A percentile compares a stretch with the other conserved stretches of the same genome.
These are phyloP conservation scores for Xylogone sp. DNA, from an alignment of 2,329 filamentous ascomycete genomes.

Conservation along the genomic window DNA sequence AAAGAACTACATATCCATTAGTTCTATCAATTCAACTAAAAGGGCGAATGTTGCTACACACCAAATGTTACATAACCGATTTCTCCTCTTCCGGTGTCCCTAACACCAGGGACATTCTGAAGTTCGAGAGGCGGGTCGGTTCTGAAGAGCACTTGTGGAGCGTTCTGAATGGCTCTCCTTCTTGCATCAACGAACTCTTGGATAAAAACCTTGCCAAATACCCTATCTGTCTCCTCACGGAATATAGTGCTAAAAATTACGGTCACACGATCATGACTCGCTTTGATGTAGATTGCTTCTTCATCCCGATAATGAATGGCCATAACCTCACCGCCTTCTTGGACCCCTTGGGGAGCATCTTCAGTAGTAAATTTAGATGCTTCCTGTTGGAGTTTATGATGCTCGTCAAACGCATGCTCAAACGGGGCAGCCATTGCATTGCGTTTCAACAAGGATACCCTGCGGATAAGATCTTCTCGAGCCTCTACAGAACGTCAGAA, in stretches of 20 bases:
- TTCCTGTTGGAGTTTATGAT: constrained; percentile 80
- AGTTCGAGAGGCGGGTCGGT: constrained; percentile 93
- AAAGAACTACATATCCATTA: constrained; percentile 63
- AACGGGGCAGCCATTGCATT: constrained; percentile 99
- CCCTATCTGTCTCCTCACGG: constrained; percentile 92
- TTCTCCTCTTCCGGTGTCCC: constrained; percentile 71
- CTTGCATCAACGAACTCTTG: constrained; percentile 98
- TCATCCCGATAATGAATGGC: constrained; percentile 98
- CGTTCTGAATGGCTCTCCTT: constrained; percentile 93
- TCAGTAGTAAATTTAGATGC: constrained; percentile 91
- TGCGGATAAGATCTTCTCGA: constrained; percentile 79
- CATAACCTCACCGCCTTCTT: constrained; percentile 88
- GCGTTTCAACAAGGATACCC: constrained; percentile 89
- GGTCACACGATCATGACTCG: constrained; percentile 93
- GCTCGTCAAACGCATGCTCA: constrained; percentile 92
- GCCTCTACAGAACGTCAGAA: constrained; percentile 50
- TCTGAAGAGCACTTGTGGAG: constrained; percentile 93
- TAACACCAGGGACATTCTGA: constrained; percentile 80
- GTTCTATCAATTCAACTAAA: constrained; percentile 14
- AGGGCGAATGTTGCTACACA: constrained; percentile 34
- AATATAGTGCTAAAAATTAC: constrained; percentile 99
- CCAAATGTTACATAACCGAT: constrained; percentile 98
- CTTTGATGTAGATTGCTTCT: constrained; percentile 98
- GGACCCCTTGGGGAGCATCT: constrained; percentile 84
- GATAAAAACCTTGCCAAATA: constrained; percentile 97